Evolutionary conservation across 331 rosid species (phyloP), one percentile per base, ranked within the genome.

Genomic region (Spiraea crenata): DNA sequence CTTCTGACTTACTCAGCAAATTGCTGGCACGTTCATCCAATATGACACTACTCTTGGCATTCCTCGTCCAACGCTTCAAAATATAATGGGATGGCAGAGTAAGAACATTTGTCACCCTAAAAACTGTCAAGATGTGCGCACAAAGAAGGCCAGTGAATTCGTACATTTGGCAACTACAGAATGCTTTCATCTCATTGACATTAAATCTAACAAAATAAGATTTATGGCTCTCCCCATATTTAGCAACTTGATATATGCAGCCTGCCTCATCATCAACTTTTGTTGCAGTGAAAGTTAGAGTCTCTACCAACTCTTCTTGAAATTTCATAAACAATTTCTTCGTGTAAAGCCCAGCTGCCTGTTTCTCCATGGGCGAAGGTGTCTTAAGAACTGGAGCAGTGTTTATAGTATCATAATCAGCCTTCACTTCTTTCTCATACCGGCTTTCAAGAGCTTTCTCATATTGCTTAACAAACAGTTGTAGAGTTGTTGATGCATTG

Each of bases 291-390:
- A 83, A 86, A 48, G 86, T 83, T 66, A 83, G 58, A 63, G 88
- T 83, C 83, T 79, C 86, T 68, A 83, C 83, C 83, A 83, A 72
- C 79, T 79, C 84, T 65, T 83, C 86, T 74, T 81, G 90, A 71
- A 86, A 83, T 50, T 83, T 83, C 69, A 65, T 79, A 71, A 86
- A 86, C 81, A 86, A 65, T 59, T 74, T 86, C 75, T 83, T 83
- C 19, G 90, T 79, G 84, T 83, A 86, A 49, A 76, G 77, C 72
- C 76, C 85, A 42, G 86, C 84, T 71, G 80, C 74, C 69, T 83
- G 88, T 81, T 86, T 86, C 84, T 83, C 90, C 88, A 86, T 83
- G 19, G 88, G 90, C 17, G 88, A 86, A 44, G 88, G 90, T 73
- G 88, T 86, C 79, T 77, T 86, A 58, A 86, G 76, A 72, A 76